Evolutionary conservation across 1,284 basidiomycete genomes (phyloP), one percentile per base, ranked within the genome.

Genomic region (Trametes versicolor): DNA sequence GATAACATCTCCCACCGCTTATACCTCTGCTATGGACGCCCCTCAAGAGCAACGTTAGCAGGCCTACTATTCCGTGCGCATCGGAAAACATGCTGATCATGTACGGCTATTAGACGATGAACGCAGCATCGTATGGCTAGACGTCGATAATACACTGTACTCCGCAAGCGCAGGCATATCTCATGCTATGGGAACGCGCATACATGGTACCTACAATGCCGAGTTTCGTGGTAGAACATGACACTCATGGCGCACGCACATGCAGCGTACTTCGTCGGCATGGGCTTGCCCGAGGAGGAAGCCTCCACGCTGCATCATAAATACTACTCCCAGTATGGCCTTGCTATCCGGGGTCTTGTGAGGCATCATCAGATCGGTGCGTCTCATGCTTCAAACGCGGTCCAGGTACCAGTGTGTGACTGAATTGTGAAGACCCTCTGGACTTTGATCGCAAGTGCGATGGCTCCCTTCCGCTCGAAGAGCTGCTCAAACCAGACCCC

Each of bases 381-480:
- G 58, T 51, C 65, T 25, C 8, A 21, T 23, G 21, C 23, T 8
- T 37, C 65, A 58, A 25, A n/a, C 9, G 8, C 6, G 27, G 15
- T 36, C 6, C 17, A 1, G 21, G 57, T 49, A 27, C 12, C 19
- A 27, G 21, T 19, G 6, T 62, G 54, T 27, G 36, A 17, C 21
- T 48, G 17, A 37, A 19, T 10, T 39, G 4, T 15, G 17, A 66
- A 93, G 95, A 97, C 76, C 91, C 94, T 9, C 77, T 96, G 61
- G 95, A 96, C 74, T 97, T 96, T 75, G 93, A 97, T 79, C 80
- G 79, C 61, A 89, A 92, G 77, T 96, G 94, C 76, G 95, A 97
- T 71, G 91, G 90, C 5, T 87, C 92, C 17, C 81, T 97, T 17
- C 95, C 95, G 4, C 82, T 97, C 12, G 95, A 97, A 72, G 83